These are phyloP conservation scores for Metschnikowia corniflorae DNA, from an alignment of 805 yeast species.

Conservation along the genomic window DNA sequence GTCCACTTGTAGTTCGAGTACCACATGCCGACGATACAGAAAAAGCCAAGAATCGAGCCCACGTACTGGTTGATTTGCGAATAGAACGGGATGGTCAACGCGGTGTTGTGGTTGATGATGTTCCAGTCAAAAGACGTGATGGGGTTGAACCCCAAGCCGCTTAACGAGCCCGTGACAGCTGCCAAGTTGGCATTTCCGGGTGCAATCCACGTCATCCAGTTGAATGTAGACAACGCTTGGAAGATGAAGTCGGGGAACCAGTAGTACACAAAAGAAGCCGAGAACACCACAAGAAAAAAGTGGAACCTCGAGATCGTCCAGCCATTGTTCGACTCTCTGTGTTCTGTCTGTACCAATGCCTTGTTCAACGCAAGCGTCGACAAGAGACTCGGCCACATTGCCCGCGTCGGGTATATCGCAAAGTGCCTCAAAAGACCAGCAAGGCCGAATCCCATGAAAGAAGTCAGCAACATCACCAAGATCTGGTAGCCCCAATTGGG, in stretches of 20 bases:
- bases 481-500: slow-evolving; percentile 52
- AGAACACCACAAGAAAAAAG: not conserved
- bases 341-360: slow-evolving; percentile 38
- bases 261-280: slow-evolving; percentile 1
- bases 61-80: slow-evolving; percentile 11
- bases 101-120: slow-evolving; percentile 41
- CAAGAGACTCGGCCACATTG: slow-evolving; percentile 68
- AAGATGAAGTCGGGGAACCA: slow-evolving; percentile 38
- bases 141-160: slow-evolving; percentile 65
- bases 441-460: slow-evolving; percentile 61
- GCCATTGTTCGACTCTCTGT: slow-evolving; percentile 52
- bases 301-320: slow-evolving; percentile 43
- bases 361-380: slow-evolving; percentile 53
- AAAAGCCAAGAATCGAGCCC: slow-evolving; percentile 42
- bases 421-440: slow-evolving; percentile 60
- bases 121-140: slow-evolving; percentile 65
- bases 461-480: slow-evolving; percentile 51
- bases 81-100: slow-evolving; percentile 7
- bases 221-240: slow-evolving; percentile 54
- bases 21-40: slow-evolving; percentile 50
- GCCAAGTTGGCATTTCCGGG: slow-evolving; percentile 55
- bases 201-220: slow-evolving; percentile 63
- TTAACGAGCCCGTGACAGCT: slow-evolving; percentile 57
- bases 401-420: slow-evolving; percentile 57
- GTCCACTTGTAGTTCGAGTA: slow-evolving; percentile 56